Base-by-base conservation (phyloP, 164 flowering plant species). In the Protea cynaroides region DNA sequence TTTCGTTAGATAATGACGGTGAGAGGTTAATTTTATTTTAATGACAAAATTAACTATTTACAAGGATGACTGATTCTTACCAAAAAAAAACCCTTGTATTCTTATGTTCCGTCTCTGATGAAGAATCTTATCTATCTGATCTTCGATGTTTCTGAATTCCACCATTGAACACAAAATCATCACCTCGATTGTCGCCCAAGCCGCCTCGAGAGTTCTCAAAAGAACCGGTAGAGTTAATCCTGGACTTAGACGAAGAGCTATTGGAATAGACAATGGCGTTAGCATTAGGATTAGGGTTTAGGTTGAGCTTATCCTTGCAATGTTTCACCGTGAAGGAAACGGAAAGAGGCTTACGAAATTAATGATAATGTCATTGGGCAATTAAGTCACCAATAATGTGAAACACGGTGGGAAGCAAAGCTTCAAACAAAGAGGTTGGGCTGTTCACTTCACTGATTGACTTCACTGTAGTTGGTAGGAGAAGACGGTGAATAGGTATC, bases 401-500 rank as follows among this genome's bases (percentile, higher is more conserved):
- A n/a, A n/a, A n/a, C n/a, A n/a, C n/a, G n/a, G n/a, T n/a, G n/a
- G n/a, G n/a, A n/a, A n/a, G n/a, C n/a, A n/a, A n/a, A n/a, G n/a
- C n/a, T n/a, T n/a, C n/a, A n/a, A n/a, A n/a, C n/a, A n/a, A n/a
- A n/a, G n/a, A n/a, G n/a, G n/a, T n/a, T n/a, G n/a, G n/a, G n/a
- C n/a, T n/a, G n/a, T n/a, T n/a, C n/a, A n/a, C n/a, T n/a, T n/a
- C n/a, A n/a, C n/a, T n/a, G n/a, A n/a, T n/a, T n/a, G n/a, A n/a
- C n/a, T n/a, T n/a, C n/a, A n/a, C n/a, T n/a, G n/a, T 87, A 89
- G 54, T 74, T 71, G 10, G 74, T 13, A 14, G 67, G 2, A 0
- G 75, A 65, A 3, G 80, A 72, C 5, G 93, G 93, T 7, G 84
- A 86, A 62, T 87, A 92, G 24, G 90, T 73, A 75, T 83, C 94